phyloP scores from a whole-genome alignment of 345 rosid species.

The Erysimum cheiranthoides region DNA sequence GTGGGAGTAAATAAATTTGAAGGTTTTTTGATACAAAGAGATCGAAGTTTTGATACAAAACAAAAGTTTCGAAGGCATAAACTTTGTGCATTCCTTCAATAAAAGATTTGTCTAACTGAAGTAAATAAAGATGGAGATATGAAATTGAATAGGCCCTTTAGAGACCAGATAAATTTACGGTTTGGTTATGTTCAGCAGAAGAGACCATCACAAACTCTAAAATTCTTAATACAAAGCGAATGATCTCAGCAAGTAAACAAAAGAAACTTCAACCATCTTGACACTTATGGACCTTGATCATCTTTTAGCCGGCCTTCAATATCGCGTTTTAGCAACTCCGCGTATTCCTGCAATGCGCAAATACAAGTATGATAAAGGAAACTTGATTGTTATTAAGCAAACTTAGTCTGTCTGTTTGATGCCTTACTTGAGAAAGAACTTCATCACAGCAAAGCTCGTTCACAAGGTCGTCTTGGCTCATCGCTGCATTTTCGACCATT shows the following conservation, averaged over 20 bases:
- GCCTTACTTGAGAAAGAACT: conserved; percentile 67
- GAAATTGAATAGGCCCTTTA: conserved; percentile 20
- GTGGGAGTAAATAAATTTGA: no score
- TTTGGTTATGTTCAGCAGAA: conserved; percentile 4
- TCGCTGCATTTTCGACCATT: conserved; percentile 62
- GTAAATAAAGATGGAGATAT: not conserved
- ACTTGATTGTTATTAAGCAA: not conserved
- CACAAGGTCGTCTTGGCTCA: conserved; percentile 52
- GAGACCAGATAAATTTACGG: conserved; percentile 21
- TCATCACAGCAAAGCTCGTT: conserved; percentile 62
- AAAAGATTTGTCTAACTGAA: not conserved
- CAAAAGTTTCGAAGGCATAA: no score
- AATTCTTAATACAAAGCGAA: conserved; percentile 20
- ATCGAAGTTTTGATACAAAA: no score
- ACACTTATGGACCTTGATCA: conserved; percentile 39
- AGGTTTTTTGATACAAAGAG: no score
- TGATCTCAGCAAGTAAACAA: conserved; percentile 19
- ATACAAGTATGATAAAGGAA: not conserved
- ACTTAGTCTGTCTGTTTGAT: not conserved
- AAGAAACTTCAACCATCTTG: conserved; percentile 1
- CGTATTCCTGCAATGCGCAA: conserved; percentile 62
- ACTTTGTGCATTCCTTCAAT: no score
- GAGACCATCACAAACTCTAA: conserved; percentile 24
- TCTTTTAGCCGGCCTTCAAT: conserved; percentile 50
- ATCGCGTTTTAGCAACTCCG: conserved; percentile 62